Conservation (phyloP, 2,329 filamentous ascomycete species). For the Fusarium drepaniforme region DNA sequence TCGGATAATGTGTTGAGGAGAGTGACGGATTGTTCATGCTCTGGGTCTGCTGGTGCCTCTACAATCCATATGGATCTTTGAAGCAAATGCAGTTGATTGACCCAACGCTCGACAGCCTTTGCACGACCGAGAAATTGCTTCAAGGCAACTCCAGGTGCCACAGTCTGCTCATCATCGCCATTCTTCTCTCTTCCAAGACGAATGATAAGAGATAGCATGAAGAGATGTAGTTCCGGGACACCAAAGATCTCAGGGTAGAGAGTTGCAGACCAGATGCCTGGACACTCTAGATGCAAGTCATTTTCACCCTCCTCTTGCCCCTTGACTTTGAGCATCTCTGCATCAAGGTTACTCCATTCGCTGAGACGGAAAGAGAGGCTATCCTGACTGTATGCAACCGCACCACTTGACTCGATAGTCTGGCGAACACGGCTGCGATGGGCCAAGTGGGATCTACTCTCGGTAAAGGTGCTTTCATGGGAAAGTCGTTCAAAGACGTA, state of each 20-base stretch:
- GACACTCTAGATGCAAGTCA: constrained; percentile 27
- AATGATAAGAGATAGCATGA: constrained; percentile 30
- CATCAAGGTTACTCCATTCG: constrained; percentile 24
- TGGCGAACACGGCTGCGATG: constrained; percentile 20
- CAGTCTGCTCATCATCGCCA: not conserved
- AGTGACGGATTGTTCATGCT: constrained; percentile 16
- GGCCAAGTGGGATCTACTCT: constrained; percentile 4
- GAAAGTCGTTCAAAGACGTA: constrained; percentile 26
- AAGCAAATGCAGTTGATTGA: constrained; percentile 20
- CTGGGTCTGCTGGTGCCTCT: constrained; percentile 4
- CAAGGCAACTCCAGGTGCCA: not conserved
- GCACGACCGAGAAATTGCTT: constrained; percentile 24
- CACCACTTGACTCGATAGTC: constrained; percentile 31
- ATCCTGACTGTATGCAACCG: constrained; percentile 11
- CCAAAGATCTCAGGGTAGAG: constrained; percentile 36
- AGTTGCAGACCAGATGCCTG: constrained; percentile 30
- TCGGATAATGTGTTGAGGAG: constrained; percentile 20
- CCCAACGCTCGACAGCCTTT: constrained; percentile 27
- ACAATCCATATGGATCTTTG: constrained; percentile 15
- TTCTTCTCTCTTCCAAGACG: constrained; percentile 24
- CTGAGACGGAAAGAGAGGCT: constrained; percentile 23
- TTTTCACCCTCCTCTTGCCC: constrained; percentile 30
- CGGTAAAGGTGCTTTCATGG: constrained; percentile 26
- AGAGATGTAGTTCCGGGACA: constrained; percentile 21
- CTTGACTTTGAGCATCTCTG: constrained; percentile 26